Percentiles rank a stretch among this genome's conserved stretches.
These are phyloP conservation scores for Trebouxia sp. DNA, from an alignment of 139 green algal species.

Conservation along the genomic window DNA sequence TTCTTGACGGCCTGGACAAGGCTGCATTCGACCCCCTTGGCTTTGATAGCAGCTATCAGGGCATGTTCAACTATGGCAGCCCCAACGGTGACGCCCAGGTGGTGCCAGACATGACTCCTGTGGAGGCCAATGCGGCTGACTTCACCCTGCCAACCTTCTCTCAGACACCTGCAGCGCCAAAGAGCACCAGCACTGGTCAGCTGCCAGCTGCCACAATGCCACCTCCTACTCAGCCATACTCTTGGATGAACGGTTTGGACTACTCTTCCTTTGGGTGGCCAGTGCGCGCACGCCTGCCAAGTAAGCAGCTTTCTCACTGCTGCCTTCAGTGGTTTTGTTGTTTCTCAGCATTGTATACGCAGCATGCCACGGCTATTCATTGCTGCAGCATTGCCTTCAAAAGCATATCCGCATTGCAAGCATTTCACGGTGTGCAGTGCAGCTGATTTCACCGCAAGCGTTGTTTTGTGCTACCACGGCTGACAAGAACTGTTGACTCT, in stretches of 20 bases:
- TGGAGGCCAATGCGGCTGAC: neutral
- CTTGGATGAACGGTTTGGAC: conserved; percentile 21
- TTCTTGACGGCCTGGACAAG: conserved; percentile 1
- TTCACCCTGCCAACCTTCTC: conserved; percentile 7
- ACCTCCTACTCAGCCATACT: neutral
- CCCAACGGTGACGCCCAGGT: neutral
- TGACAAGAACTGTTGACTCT: neutral
- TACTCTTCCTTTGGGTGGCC: conserved; percentile 7
- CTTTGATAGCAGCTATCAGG: neutral
- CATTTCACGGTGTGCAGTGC: too few relatives aligned
- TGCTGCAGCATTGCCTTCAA: too few relatives aligned
- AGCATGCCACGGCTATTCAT: too few relatives aligned
- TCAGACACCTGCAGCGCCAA: neutral
- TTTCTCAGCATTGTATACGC: too few relatives aligned
- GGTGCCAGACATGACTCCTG: conserved; percentile 2
- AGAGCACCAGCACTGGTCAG: too few relatives aligned
- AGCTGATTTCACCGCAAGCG: too few relatives aligned
- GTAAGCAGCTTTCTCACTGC: too few relatives aligned
- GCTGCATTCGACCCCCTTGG: neutral
- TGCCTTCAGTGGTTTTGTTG: too few relatives aligned
- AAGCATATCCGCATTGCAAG: too few relatives aligned
- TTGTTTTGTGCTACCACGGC: too few relatives aligned
- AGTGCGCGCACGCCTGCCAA: neutral
- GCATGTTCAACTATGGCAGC: neutral
- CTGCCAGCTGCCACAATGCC: too few relatives aligned